Percentiles rank a stretch among this genome's conserved stretches.
phyloP scores from a whole-genome alignment of 257 asterid genomes.

The Solanum bulbocastanum region DNA sequence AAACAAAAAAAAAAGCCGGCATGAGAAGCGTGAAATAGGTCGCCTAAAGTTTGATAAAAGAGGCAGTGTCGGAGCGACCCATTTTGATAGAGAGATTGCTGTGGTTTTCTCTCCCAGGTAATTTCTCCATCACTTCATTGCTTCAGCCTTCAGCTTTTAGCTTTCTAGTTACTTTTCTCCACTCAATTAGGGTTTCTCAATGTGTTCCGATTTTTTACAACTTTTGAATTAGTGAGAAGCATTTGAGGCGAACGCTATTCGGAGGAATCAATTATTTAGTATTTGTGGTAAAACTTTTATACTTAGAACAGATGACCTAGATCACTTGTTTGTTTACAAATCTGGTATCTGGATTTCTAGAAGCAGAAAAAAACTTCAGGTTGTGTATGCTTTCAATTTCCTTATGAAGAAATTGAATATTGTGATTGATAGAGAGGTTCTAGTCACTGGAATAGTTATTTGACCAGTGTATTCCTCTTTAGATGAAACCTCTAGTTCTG shows the following conservation, averaged over 20 bases:
- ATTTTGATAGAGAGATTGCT: neutral
- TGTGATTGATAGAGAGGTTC: neutral
- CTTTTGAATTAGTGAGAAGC: neutral
- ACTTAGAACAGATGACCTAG: neutral
- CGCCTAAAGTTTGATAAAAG: neutral
- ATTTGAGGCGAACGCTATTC: neutral
- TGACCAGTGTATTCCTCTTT: neutral
- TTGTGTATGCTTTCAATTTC: neutral
- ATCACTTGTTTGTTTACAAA: neutral
- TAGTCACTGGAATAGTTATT: neutral
- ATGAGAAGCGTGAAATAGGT: neutral
- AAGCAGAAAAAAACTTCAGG: neutral
- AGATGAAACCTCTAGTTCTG: neutral
- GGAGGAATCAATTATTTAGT: neutral
- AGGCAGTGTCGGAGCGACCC: neutral
- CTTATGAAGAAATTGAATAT: neutral
- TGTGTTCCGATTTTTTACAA: neutral
- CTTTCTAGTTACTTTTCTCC: slow-evolving; percentile 25
- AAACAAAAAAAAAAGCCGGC: neutral
- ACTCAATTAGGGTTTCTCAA: slow-evolving; percentile 65
- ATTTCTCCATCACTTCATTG: slow-evolving; percentile 8
- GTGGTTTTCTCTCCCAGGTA: neutral
- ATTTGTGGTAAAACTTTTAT: neutral
- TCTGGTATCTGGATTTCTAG: neutral
- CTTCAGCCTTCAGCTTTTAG: slow-evolving; percentile 37